Evolutionary conservation across 2,329 filamentous ascomycete genomes (phyloP).

Genomic region (Penicillium hesseltinei): DNA sequence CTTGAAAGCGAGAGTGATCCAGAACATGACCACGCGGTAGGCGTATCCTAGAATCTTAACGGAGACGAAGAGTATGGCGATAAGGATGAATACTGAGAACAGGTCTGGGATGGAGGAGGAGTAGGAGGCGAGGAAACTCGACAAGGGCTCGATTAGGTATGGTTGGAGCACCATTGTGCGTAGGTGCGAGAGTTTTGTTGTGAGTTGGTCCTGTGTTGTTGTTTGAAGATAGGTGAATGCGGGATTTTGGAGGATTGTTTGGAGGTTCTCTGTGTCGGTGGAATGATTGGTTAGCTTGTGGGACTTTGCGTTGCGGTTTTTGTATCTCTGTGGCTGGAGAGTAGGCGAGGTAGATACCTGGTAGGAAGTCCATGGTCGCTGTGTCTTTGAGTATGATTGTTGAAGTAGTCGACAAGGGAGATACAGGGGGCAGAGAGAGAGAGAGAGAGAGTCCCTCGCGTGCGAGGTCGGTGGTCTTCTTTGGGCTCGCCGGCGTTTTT

Average conservation of each 20-base stretch:
- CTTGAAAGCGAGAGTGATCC: slow-evolving; percentile 65
- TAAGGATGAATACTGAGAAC: slow-evolving; percentile 47
- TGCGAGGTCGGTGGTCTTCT: background rate
- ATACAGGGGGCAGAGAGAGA: background rate
- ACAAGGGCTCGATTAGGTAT: slow-evolving; percentile 47
- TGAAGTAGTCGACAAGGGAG: background rate
- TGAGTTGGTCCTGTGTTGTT: slow-evolving; percentile 18
- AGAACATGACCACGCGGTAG: slow-evolving; percentile 71
- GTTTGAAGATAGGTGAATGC: slow-evolving; percentile 19
- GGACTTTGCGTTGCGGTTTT: background rate
- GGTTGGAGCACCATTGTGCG: slow-evolving; percentile 47
- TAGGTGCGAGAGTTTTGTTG: slow-evolving; percentile 26
- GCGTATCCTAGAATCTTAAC: slow-evolving; percentile 67
- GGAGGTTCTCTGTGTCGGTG: slow-evolving; percentile 20
- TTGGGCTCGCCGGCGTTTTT: background rate
- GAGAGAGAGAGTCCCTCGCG: background rate
- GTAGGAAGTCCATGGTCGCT: slow-evolving; percentile 20
- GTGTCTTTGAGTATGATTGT: background rate
- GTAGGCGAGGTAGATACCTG: slow-evolving; percentile 11
- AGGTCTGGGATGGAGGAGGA: slow-evolving; percentile 35
- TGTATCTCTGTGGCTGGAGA: background rate
- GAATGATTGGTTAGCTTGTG: slow-evolving; percentile 5
- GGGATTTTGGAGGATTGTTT: slow-evolving; percentile 19
- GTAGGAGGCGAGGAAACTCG: slow-evolving; percentile 33
- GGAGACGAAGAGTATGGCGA: slow-evolving; percentile 62